Evolutionary conservation across 2,329 filamentous ascomycete species (phyloP), one percentile per base, ranked within the genome.

Genomic region (Pseudogymnoascus sp.): DNA sequence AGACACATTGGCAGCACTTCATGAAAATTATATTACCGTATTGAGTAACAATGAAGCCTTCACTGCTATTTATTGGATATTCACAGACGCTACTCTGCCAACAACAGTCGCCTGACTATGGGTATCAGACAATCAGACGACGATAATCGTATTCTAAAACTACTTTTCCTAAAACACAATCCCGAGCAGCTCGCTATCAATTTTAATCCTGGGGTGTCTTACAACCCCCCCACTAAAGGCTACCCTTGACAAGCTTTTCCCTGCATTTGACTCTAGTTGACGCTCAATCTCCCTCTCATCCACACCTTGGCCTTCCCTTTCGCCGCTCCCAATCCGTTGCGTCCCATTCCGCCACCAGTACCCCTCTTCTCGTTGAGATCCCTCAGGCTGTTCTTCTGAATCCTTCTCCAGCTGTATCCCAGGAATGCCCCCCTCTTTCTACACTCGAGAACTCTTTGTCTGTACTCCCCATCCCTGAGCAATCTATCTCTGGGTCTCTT

Each of bases 401-500:
- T 80, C 57, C 86, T 79, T 11, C 86, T 84, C 80, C 95, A 98
- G 1, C 90, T 91, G 74, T 99, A 99, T 0, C 93, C 93, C 66
- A 96, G 77, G 75, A 98, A 98, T 0, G 92, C 92, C 25, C 85
- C 89, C 73, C 83, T 84, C 76, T 93, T 96, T 65, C 95, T 84
- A 68, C 95, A 82, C 69, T 90, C 86, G 75, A 98, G 79, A n/a
- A 89, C 92, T 14, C 81, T 79, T 43, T 80, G 81, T 43, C 85
- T 88, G 6, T 88, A 83, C 7, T 79, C 77, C 25, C 81, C 82
- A 74, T 98, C 93, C 48, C 93, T 82, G 28, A 98, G 78, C 64
- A 98, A 77, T 71, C 89, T 89, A 75, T 99, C 95, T n/a, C 93
- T 82, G 0, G 93, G 86, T 66, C 93, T 79, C 75, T 90, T 95